Conservation (phyloP, 208 protist species). For the Strigomonas culicis region DNA sequence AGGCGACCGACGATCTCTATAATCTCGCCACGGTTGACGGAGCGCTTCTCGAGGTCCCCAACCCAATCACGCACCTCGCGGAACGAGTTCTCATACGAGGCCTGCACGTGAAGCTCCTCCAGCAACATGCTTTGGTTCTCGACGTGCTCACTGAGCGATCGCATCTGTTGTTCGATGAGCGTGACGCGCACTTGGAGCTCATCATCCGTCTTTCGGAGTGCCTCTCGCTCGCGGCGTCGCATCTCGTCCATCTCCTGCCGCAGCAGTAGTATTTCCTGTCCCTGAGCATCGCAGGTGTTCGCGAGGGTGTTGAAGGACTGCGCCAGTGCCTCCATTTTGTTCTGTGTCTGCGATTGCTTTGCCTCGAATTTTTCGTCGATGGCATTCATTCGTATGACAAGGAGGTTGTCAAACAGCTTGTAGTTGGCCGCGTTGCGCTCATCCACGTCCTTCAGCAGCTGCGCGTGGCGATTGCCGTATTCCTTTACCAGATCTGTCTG, state of each 20-base stretch:
- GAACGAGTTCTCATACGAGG: constrained; percentile 52
- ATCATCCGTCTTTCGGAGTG: background rate
- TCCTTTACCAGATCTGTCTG: too few relatives aligned
- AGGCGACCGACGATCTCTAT: constrained; percentile 40
- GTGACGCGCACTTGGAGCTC: background rate
- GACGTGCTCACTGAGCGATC: background rate
- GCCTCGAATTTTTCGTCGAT: too few relatives aligned
- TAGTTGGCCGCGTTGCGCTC: background rate
- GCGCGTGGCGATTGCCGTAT: background rate
- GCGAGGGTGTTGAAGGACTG: too few relatives aligned
- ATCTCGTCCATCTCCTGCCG: background rate
- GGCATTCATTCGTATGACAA: background rate
- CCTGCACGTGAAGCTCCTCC: constrained; percentile 29
- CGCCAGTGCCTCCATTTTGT: background rate
- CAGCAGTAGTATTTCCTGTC: too few relatives aligned
- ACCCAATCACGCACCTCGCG: constrained; percentile 85
- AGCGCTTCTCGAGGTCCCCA: constrained; percentile 60
- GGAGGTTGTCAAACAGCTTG: background rate
- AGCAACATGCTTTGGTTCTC: constrained; percentile 12
- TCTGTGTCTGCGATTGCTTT: background rate
- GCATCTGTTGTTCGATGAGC: background rate
- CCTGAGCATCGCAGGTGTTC: too few relatives aligned
- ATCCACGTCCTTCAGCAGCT: constrained; percentile 1
- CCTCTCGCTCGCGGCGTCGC: background rate
- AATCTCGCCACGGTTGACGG: constrained; percentile 55